Evolutionary conservation across 176 grass and related monocot genomes (phyloP), one percentile per base, ranked within the genome.

Genomic region (Miscanthus lutarioriparius): DNA sequence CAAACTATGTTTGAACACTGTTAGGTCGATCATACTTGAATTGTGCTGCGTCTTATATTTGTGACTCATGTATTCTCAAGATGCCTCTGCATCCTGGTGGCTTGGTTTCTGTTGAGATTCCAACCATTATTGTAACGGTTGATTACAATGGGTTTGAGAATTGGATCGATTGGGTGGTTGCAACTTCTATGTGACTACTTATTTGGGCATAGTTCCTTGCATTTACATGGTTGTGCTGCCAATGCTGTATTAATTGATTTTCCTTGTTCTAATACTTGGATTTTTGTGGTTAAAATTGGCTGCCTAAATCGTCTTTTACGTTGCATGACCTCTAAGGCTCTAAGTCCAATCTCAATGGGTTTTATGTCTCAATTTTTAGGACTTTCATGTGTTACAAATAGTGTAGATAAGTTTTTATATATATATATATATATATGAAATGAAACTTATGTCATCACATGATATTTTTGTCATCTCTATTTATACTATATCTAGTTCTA

Each of bases 61-160:
- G 68, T 40, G 28, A 79, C 74, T 68, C 27, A 40, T 79, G 88
- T 90, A 83, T 74, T 45, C 79, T 83, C 20, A 83, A 86, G 67
- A 40, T 80, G 47, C 26, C 39, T 54, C 23, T 68, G 37, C 83
- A 59, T 78, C 16, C 45, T 74, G 80, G 74, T 64, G 59, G 67
- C 47, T 65, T 78, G 15, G 66, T 78, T 82, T 69, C 36, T 75
- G 30, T 53, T 36, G 35, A 2, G 45, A 78, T 62, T n/a, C 59
- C 13, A 4, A 54, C 37, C 23, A 9, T 64, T n/a, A 33, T 48
- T 86, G 59, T 74, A 74, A 79, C 48, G 30, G 8, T 19, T 78
- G 16, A 73, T 86, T 56, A 37, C 25, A 36, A 44, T 44, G 44
- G 17, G 35, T 84, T 79, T 66, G 74, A 88, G 56, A 79, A 67